Evolutionary conservation across 1,284 basidiomycete genomes (phyloP).

Genomic region (Moniliophthora roreri): DNA sequence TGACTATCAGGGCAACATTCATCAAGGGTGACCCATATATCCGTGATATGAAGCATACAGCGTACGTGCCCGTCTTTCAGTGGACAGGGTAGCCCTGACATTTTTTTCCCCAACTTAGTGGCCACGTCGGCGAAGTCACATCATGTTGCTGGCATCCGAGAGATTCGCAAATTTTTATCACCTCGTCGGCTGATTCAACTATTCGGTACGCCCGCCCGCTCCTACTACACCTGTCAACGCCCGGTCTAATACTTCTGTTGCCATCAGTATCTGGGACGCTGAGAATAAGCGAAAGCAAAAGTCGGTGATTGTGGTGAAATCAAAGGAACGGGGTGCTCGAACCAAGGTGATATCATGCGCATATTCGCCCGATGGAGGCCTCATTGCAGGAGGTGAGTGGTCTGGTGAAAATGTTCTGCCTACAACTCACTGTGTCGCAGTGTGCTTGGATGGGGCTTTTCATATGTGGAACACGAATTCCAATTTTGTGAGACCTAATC

Average conservation of each 20-base stretch:
- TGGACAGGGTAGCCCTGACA: conserved; percentile 3
- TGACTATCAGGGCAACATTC: conserved; percentile 73
- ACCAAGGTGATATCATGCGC: conserved; percentile 89
- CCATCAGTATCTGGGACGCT: conserved; percentile 86
- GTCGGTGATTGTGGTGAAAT: conserved; percentile 93
- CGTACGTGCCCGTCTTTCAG: conserved; percentile 46
- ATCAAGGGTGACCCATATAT: conserved; percentile 98
- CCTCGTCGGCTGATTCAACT: conserved; percentile 93
- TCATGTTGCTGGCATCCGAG: conserved; percentile 92
- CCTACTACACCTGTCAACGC: conserved; percentile 6
- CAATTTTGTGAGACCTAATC: conserved; percentile 89
- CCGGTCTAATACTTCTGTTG: conserved; percentile 11
- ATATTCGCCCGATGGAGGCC: conserved; percentile 83
- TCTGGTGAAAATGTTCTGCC: conserved; percentile 10
- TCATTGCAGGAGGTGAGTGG: conserved; percentile 81
- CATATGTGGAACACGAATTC: conserved; percentile 93
- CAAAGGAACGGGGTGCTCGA: conserved; percentile 92
- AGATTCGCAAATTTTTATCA: conserved; percentile 83
- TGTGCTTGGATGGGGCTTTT: conserved; percentile 87
- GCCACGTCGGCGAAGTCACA: conserved; percentile 92
- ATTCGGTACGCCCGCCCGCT: conserved; percentile 60
- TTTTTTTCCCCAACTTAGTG: conserved; percentile 46
- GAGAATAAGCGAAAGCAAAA: conserved; percentile 90
- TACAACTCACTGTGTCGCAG: conserved; percentile 36
- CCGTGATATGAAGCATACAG: conserved; percentile 96